Evolutionary conservation across 75 land plant species (phyloP).

Genomic region (Cupressus sempervirens): DNA sequence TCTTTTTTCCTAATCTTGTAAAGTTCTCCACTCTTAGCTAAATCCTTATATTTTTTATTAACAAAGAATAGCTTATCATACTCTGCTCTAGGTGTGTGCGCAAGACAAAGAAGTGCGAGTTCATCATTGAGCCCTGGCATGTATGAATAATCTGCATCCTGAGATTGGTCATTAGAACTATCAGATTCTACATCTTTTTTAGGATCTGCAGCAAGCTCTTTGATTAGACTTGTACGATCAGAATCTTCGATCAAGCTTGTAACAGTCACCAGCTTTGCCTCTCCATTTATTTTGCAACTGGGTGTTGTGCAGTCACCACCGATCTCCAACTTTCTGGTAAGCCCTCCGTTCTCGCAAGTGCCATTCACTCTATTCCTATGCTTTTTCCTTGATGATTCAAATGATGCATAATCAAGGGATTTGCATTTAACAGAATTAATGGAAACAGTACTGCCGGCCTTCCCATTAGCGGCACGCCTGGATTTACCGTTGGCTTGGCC

Average conservation of each 20-base stretch:
- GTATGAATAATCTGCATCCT: slow-evolving; percentile 50
- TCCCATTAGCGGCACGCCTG: neutral
- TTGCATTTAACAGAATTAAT: neutral
- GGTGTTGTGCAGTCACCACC: neutral
- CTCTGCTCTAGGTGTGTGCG: slow-evolving; percentile 37
- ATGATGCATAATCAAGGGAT: neutral
- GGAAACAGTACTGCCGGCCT: neutral
- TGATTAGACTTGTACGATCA: neutral
- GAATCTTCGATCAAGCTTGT: neutral
- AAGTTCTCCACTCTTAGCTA: slow-evolving; percentile 38
- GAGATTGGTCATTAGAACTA: slow-evolving; percentile 27
- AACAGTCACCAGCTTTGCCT: neutral
- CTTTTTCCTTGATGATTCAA: slow-evolving; percentile 7
- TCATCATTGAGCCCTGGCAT: slow-evolving; percentile 33
- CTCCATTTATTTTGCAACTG: neutral
- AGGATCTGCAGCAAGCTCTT: slow-evolving; percentile 1
- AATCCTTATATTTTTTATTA: slow-evolving; percentile 20
- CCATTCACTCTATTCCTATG: slow-evolving; percentile 4
- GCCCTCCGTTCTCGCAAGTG: neutral
- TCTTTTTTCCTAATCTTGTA: slow-evolving; percentile 34
- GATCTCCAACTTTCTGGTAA: neutral
- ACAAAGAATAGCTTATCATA: slow-evolving; percentile 26
- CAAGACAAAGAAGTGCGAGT: slow-evolving; percentile 32
- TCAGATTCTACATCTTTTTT: neutral
- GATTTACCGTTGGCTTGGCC: neutral